These are phyloP conservation scores for Hypoxylon sp. DNA, from an alignment of 2,329 filamentous ascomycete species.

Conservation along the genomic window DNA sequence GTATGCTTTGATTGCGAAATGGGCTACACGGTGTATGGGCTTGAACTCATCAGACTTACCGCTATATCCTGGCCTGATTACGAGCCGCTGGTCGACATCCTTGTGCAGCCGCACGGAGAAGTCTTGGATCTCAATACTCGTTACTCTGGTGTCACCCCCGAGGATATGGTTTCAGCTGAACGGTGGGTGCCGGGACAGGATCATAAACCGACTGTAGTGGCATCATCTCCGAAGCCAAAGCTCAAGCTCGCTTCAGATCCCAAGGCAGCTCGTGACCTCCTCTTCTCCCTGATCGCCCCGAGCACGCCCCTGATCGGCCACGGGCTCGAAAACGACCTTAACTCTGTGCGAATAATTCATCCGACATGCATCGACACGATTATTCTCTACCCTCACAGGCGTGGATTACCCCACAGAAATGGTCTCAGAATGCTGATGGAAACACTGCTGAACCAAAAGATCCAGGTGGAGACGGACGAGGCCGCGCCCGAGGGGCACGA, in stretches of 20 bases:
- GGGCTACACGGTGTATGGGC: conserved; percentile 88
- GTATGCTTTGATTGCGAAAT: conserved; percentile 97
- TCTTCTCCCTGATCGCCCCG: conserved; percentile 79
- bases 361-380: conserved; percentile 86
- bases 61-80: conserved; percentile 87
- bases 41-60: conserved; percentile 90
- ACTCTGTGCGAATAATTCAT: conserved; percentile 83
- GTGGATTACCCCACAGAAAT: conserved; percentile 78
- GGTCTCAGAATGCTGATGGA: conserved; percentile 79
- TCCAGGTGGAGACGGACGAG: conserved; percentile 72
- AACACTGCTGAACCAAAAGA: conserved; percentile 74
- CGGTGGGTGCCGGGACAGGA: conserved; percentile 56
- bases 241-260: conserved; percentile 82
- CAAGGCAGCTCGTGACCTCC: conserved; percentile 74
- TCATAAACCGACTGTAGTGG: conserved; percentile 38
- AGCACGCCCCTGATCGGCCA: conserved; percentile 89
- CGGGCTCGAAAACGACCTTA: conserved; percentile 94
- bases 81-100: conserved; percentile 78
- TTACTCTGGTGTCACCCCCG: conserved; percentile 85
- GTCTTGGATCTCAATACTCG: conserved; percentile 90
- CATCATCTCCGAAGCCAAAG: conserved; percentile 56
- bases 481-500: conserved; percentile 75
- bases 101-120: conserved; percentile 84
- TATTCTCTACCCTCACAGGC: conserved; percentile 80
- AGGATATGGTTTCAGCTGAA: conserved; percentile 76